Evolutionary conservation across 257 asterid genomes (phyloP), one percentile per base, ranked within the genome.

Genomic region (Ligustrum vulgare): DNA sequence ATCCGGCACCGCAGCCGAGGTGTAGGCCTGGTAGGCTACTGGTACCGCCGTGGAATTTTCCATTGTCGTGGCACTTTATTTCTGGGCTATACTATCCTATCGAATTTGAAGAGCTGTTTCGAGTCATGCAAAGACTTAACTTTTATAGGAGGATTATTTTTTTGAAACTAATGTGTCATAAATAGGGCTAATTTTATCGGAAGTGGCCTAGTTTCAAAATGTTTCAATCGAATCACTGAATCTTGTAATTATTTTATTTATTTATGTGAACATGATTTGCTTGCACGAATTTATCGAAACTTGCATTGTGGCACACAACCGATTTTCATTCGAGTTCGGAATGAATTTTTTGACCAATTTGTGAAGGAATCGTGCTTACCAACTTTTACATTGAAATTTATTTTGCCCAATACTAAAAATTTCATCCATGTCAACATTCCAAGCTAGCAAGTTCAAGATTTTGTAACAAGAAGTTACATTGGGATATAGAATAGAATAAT

Each of bases 21-120:
- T 80, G 84, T 79, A 80, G 64, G 86, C 83, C 65, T 76, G 84
- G 79, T 88, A 88, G 11, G 90, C 91, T 32, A 43, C 31, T 6
- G 92, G 92, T 18, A 87, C 82, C 12, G 56, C 68, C 58, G 81
- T 62, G 22, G 81, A 75, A 75, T 80, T 83, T 36, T 80, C 76
- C 84, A 83, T 83, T 13, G 49, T 39, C 6, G 66, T 12, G 6
- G 34, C 15, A 4, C 32, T 31, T 58, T 20, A 2, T 6, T 58
- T 23, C 16, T 22, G 66, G 15, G 32, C 6, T 58, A 54, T 20
- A 5, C 23, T 49, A 0, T 51, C 8, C 4, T 6, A 18, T 54
- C 10, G 63, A 54, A 54, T n/a, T 0, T 54, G 25, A n/a, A 54
- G 63, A 54, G 28, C 0, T 51, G 63, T 6, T 18, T 54, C 23